Percentiles rank a stretch among this genome's conserved stretches.
Evolutionary conservation across 2,329 filamentous ascomycete species (phyloP).

Genomic region (Arthrobotrys sinensis): DNA sequence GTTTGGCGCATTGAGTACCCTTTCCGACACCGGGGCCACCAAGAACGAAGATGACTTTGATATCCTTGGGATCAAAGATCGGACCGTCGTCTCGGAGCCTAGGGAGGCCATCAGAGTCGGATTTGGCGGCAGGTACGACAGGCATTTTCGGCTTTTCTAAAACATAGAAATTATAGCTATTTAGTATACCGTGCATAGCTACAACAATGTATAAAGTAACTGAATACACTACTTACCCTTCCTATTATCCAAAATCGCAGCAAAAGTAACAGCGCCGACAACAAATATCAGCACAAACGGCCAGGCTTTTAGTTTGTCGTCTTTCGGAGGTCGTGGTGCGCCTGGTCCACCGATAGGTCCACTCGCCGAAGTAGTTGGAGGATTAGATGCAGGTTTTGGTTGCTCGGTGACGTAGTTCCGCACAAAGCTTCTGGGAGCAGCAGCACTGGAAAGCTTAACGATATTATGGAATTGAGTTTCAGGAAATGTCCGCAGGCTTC

Average conservation of each 20-base stretch:
- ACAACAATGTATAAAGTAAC: background rate
- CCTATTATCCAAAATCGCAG: conserved; percentile 71
- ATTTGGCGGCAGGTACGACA: conserved; percentile 60
- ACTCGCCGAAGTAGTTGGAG: conserved; percentile 23
- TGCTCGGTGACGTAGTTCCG: conserved; percentile 50
- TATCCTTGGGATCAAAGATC: conserved; percentile 80
- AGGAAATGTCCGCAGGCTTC: conserved; percentile 28
- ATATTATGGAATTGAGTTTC: conserved; percentile 33
- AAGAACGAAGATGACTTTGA: conserved; percentile 96
- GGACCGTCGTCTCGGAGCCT: conserved; percentile 63
- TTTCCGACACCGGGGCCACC: conserved; percentile 96
- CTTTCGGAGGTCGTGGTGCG: conserved; percentile 56
- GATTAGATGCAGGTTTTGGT: conserved; percentile 14
- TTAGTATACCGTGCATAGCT: background rate
- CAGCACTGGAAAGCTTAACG: conserved; percentile 11
- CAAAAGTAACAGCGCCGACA: conserved; percentile 71
- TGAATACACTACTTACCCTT: conserved; percentile 68
- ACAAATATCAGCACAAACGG: conserved; percentile 69
- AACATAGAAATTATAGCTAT: background rate
- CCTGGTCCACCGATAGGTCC: conserved; percentile 55
- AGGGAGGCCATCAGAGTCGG: conserved; percentile 66
- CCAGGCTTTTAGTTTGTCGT: conserved; percentile 66
- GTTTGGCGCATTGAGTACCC: conserved; percentile 91
- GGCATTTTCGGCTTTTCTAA: conserved; percentile 53
- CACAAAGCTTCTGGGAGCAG: conserved; percentile 13